Base-by-base conservation (phyloP, 345 rosid species). In the Geranium brycei region DNA sequence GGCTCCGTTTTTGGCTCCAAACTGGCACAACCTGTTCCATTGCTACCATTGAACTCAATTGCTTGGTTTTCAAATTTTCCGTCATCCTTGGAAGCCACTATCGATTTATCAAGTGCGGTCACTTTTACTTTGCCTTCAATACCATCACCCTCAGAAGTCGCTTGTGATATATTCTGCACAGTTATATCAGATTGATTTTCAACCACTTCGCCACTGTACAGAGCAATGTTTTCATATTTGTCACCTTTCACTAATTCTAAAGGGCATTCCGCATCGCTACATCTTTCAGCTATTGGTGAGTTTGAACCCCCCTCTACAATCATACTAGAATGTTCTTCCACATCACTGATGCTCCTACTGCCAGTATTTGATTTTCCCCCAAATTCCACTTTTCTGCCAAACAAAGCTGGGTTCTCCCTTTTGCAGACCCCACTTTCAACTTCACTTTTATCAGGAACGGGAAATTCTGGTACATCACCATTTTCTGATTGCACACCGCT, bases 271-370 rank as follows among this genome's bases (percentile, higher is more conserved):
- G 64, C 68, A 72, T 72, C 69, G 19, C 64, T 75, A 61, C 67
- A 69, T 69, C 69, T 75, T 77, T 80, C 83, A 61, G 72, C 66
- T 15, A 60, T 28, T 53, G 71, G 65, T 61, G 69, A 66, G 62
- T 77, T 74, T 32, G 79, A 63, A 64, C 64, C 75, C 64, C 32
- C 76, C 59, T 78, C 59, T 13, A 60, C 67, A 61, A 66, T 60
- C 59, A 67, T 23, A 62, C 63, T 61, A 68, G 69, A 68, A 68
- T 73, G 68, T 60, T 77, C 81, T 40, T 60, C 79, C 35, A 66
- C 66, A 18, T 69, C 70, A 13, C 32, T 66, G 47, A 58, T 60
- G 56, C 55, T 69, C 60, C 58, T 64, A 71, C 55, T 69, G 3
- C 15, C 18, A 38, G 28, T 17, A 63, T 66, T 69, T 59, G 61